Evolutionary conservation across 495 filamentous ascomycete species (phyloP).

Genomic region (Aspergillus nanangensis): DNA sequence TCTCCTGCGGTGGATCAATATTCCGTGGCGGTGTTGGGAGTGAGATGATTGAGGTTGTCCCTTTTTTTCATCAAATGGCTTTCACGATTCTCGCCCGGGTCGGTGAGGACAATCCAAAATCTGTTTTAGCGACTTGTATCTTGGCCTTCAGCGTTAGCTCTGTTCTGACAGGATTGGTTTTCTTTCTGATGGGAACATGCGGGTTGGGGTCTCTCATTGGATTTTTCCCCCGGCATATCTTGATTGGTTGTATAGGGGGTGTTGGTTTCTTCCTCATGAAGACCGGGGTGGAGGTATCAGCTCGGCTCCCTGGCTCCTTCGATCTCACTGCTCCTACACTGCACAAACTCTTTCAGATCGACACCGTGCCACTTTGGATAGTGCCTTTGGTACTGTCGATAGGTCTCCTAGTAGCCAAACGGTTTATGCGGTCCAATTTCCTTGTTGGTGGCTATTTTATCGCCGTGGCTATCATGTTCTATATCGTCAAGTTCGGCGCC

Average conservation of each 20-base stretch:
- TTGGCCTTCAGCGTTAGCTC: conserved; percentile 88
- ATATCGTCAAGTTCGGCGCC: conserved; percentile 66
- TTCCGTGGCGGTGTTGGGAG: conserved; percentile 93
- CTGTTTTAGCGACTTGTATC: conserved; percentile 89
- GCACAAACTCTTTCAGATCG: conserved; percentile 59
- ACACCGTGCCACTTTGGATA: conserved; percentile 78
- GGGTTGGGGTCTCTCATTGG: conserved; percentile 86
- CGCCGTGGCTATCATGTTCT: conserved; percentile 73
- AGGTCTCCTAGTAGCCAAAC: conserved; percentile 69
- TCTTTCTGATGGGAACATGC: conserved; percentile 83
- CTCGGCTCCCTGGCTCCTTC: conserved; percentile 76
- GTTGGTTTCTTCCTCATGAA: conserved; percentile 94
- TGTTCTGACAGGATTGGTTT: conserved; percentile 82
- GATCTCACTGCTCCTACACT: conserved; percentile 74
- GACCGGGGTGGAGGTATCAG: conserved; percentile 93
- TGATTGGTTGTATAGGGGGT: conserved; percentile 96
- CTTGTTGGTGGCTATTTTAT: conserved; percentile 87
- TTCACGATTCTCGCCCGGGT: conserved; percentile 76
- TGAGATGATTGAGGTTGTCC: conserved; percentile 98
- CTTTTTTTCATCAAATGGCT: conserved; percentile 97
- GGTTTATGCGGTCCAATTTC: conserved; percentile 69
- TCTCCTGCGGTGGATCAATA: conserved; percentile 76
- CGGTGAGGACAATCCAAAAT: conserved; percentile 73
- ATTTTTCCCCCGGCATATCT: conserved; percentile 92
- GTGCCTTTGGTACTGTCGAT: conserved; percentile 74